A percentile compares a stretch with the other conserved stretches of the same genome.
phyloP scores from a whole-genome alignment of 1,284 basidiomycete species.

The Pseudozyma pruni region DNA sequence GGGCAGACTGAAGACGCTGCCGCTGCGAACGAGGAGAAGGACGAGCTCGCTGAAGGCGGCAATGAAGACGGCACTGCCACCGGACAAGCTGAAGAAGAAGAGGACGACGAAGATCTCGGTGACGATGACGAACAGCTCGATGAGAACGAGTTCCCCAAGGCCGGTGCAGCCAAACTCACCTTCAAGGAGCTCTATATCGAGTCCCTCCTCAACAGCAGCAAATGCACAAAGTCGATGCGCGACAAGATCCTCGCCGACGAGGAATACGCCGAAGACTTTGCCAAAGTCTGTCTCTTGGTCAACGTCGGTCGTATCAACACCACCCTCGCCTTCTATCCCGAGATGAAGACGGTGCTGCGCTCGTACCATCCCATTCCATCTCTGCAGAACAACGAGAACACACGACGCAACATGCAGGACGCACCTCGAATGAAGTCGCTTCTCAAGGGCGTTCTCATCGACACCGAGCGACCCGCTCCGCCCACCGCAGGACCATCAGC shows the following conservation, averaged over 20 bases:
- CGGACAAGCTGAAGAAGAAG: slow-evolving; percentile 12
- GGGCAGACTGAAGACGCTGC: slow-evolving; percentile 11
- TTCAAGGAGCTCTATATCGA: slow-evolving; percentile 87
- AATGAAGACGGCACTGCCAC: slow-evolving; percentile 14
- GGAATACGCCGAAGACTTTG: slow-evolving; percentile 82
- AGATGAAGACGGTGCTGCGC: slow-evolving; percentile 83
- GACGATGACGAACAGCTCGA: slow-evolving; percentile 38
- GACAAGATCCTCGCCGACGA: slow-evolving; percentile 84
- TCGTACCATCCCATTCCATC: slow-evolving; percentile 84
- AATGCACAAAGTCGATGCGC: slow-evolving; percentile 85
- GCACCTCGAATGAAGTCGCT: slow-evolving; percentile 82
- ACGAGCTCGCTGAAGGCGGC: slow-evolving; percentile 44
- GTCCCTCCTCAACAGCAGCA: slow-evolving; percentile 79
- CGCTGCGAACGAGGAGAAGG: slow-evolving; percentile 37
- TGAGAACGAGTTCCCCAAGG: slow-evolving; percentile 48
- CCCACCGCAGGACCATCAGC: slow-evolving; percentile 55
- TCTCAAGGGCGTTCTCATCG: slow-evolving; percentile 79
- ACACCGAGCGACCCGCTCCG: slow-evolving; percentile 73
- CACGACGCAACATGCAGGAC: slow-evolving; percentile 80
- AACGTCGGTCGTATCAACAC: slow-evolving; percentile 94
- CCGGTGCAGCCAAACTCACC: slow-evolving; percentile 68
- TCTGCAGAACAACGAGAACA: slow-evolving; percentile 75
- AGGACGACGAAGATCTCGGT: slow-evolving; percentile 31
- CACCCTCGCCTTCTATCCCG: slow-evolving; percentile 81
- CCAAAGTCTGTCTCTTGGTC: slow-evolving; percentile 81